These are phyloP conservation scores for Isabelozyma rhagii DNA, from an alignment of 805 yeast species.

Conservation along the genomic window DNA sequence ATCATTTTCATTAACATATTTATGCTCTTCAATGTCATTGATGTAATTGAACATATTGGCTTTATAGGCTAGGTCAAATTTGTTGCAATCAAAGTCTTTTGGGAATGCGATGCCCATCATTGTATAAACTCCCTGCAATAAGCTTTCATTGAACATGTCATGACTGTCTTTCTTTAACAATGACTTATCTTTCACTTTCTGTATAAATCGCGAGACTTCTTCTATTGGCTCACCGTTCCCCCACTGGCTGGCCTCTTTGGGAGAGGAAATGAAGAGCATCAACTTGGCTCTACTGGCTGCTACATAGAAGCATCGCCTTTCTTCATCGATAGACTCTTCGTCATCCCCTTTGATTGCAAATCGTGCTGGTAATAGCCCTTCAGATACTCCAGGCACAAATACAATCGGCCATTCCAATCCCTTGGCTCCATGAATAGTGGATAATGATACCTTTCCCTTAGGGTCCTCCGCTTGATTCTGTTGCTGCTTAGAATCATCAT, in stretches of 20 bases:
- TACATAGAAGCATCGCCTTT: constrained; percentile 81
- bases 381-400: constrained; percentile 69
- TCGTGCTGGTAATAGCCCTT: constrained; percentile 62
- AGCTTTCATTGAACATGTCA: background rate
- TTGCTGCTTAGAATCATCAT: constrained; percentile 13
- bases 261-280: constrained; percentile 45
- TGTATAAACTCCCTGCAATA: background rate
- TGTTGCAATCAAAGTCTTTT: constrained; percentile 5
- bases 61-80: constrained; percentile 11
- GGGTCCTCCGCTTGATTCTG: constrained; percentile 9
- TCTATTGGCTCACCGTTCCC: constrained; percentile 17
- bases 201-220: constrained; percentile 23
- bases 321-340: constrained; percentile 57
- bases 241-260: constrained; percentile 15
- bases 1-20: background rate
- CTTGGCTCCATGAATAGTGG: constrained; percentile 90
- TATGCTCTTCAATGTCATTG: background rate
- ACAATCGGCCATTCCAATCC: constrained; percentile 97
- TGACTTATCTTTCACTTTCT: background rate
- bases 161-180: background rate
- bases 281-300: constrained; percentile 81
- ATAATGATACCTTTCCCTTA: constrained; percentile 40
- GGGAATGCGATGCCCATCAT: background rate
- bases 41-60: constrained; percentile 2
- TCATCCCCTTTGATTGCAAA: constrained; percentile 36